These are phyloP conservation scores for Thyridium curvatum DNA, from an alignment of 2,329 filamentous ascomycete genomes.

Conservation along the genomic window DNA sequence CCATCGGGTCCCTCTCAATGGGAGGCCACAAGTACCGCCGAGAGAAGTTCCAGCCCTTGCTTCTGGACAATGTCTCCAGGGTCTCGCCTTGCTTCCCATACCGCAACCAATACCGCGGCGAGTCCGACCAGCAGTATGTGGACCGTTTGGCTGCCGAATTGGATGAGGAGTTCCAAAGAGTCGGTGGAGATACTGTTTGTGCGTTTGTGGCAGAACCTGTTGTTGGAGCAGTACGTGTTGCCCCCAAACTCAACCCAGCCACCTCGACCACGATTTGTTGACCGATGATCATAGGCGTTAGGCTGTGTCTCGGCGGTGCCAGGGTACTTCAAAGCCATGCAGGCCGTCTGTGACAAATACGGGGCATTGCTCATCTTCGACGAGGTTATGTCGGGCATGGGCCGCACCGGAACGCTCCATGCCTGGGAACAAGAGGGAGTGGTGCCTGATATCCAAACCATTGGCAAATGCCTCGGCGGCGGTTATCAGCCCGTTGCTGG, in stretches of 20 bases:
- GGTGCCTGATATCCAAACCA: slow-evolving; percentile 53
- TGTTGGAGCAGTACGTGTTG: slow-evolving; percentile 56
- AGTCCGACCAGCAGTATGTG: slow-evolving; percentile 55
- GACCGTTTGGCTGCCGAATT: slow-evolving; percentile 55
- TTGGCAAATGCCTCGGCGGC: slow-evolving; percentile 57
- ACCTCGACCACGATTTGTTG: too few species aligned
- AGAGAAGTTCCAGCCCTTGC: slow-evolving; percentile 54
- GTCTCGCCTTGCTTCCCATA: slow-evolving; percentile 65
- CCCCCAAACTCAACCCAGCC: background rate
- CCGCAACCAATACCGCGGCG: slow-evolving; percentile 40
- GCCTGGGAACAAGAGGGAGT: slow-evolving; percentile 57
- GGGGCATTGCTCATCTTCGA: slow-evolving; percentile 50
- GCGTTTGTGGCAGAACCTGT: slow-evolving; percentile 71
- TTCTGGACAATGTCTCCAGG: slow-evolving; percentile 49
- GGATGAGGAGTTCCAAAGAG: slow-evolving; percentile 56
- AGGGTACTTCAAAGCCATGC: slow-evolving; percentile 50
- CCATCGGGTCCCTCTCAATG: slow-evolving; percentile 59
- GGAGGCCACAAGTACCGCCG: slow-evolving; percentile 57
- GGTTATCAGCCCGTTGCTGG: slow-evolving; percentile 57
- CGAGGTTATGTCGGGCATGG: slow-evolving; percentile 65
- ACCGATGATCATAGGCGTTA: slow-evolving; percentile 27
- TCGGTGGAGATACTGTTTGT: slow-evolving; percentile 61
- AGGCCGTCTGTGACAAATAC: slow-evolving; percentile 45
- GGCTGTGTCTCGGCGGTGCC: slow-evolving; percentile 43
- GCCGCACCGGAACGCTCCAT: slow-evolving; percentile 54